Base-by-base conservation (phyloP, 225 moss, liverwort and hornwort species). In the Thuidium tamariscinum region DNA sequence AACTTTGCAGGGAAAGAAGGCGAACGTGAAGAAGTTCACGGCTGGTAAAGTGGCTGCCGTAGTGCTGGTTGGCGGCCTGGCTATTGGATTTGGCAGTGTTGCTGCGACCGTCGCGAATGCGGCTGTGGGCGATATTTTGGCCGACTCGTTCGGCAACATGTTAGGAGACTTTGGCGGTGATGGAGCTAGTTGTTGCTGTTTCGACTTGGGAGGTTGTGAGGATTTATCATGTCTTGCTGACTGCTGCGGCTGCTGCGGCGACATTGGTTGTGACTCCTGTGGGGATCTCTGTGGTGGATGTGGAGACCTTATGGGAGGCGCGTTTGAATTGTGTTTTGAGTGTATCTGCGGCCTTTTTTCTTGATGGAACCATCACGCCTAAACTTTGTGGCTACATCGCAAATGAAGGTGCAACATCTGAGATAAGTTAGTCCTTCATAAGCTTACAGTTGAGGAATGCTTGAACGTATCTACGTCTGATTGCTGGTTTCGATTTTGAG, bases 11-110 rank as follows among this genome's bases (percentile, higher is more conserved):
- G 94, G 94, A 29, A 94, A 90, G 87, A 94, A 94, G 59, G 36
- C 84, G 56, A 72, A 91, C 52, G 77, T 94, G 64, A 91, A 89
- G 79, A 92, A 93, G 59, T 94, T 85, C 82, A 93, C 90, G 26
- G 90, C 80, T 41, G 91, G 91, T 14, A 92, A 90, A 90, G 91
- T 81, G 51, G 92, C 90, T 42, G 94, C 90, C 25, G 85, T 94
- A 10, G 92, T 84, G 69, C 86, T 94, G 76, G 90, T 93, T 49
- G 94, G 93, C 32, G 92, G 94, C 6, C 62, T 94, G 79, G 92
- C 87, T 3, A 90, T 94, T 67, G 94, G 92, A 39, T 94, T 94
- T 48, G 94, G 94, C 77, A 94, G 92, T 69, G 84, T 94, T 39
- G 92, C 94, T 27, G 94, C 94, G 13, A 94, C 94, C 7, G 78